Evolutionary conservation across 192 early-diverging fungal genomes (phyloP).

Genomic region (Tieghemiomyces parasiticus): DNA sequence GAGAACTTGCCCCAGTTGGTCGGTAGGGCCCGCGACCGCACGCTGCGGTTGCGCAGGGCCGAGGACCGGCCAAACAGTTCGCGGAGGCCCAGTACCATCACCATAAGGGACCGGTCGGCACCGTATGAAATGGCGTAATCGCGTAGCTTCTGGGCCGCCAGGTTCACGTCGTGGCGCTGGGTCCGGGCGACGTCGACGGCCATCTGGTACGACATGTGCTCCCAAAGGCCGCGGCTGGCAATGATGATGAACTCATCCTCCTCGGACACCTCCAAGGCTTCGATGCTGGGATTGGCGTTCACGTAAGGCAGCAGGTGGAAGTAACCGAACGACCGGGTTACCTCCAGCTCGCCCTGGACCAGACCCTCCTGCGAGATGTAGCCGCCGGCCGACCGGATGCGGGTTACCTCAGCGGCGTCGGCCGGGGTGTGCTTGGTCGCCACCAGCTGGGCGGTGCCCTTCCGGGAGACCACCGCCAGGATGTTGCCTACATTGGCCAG

Average conservation of each 20-base stretch:
- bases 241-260: conserved; percentile 70
- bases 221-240: conserved; percentile 61
- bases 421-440: conserved; percentile 57
- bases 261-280: conserved; percentile 52
- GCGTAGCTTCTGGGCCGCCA: conserved; percentile 63
- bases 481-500: conserved; percentile 80
- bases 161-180: conserved; percentile 55
- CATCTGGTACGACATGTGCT: conserved; percentile 60
- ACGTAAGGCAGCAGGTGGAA: conserved; percentile 67
- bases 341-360: conserved; percentile 56
- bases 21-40: conserved; percentile 3
- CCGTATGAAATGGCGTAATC: conserved; percentile 78
- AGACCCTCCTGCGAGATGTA: conserved; percentile 59
- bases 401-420: conserved; percentile 45
- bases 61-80: conserved; percentile 43
- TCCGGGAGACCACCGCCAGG: conserved; percentile 59
- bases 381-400: conserved; percentile 67
- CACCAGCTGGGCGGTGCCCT: conserved; percentile 49
- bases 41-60: background rate
- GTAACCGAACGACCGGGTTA: conserved; percentile 76
- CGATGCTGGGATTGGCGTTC: conserved; percentile 72
- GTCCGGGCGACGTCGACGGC: conserved; percentile 75
- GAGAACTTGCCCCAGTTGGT: conserved; percentile 12
- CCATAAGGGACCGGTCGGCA: conserved; percentile 60
- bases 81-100: conserved; percentile 78